phyloP scores from a whole-genome alignment of 2,329 filamentous ascomycete genomes.

The Cladobotryum mycophilum region DNA sequence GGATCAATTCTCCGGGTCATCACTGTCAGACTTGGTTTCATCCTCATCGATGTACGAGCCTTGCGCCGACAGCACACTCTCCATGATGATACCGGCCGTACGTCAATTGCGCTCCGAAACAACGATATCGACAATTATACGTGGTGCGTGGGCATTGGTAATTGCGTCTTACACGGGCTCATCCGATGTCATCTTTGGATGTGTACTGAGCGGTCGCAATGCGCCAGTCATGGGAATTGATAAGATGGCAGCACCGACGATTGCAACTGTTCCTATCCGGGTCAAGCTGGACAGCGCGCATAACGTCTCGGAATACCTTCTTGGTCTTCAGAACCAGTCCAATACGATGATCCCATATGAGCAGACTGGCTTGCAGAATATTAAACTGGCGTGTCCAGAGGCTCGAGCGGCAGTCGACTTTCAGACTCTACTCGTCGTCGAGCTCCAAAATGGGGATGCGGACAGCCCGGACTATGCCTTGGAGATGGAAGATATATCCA shows the following conservation, averaged over 20 bases:
- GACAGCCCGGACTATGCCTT: no score
- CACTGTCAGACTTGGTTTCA: no score
- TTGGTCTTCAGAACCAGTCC: slow-evolving; percentile 11
- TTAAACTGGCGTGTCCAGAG: neutral
- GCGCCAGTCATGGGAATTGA: neutral
- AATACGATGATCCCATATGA: slow-evolving; percentile 8
- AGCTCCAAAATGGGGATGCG: no score
- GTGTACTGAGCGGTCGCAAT: neutral
- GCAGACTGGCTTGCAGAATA: neutral
- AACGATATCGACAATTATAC: neutral
- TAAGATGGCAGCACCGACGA: neutral
- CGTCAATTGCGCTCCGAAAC: neutral
- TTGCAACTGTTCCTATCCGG: slow-evolving; percentile 1
- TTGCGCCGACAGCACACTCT: neutral
- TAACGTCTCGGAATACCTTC: slow-evolving; percentile 3
- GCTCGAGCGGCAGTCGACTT: neutral
- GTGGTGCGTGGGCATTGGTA: slow-evolving; percentile 1
- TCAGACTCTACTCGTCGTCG: neutral
- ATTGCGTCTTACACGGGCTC: slow-evolving; percentile 1
- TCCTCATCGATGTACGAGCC: neutral
- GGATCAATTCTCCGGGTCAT: neutral
- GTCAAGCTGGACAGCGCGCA: neutral
- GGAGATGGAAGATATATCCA: no score
- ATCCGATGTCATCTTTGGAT: slow-evolving; percentile 1
- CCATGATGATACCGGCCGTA: no score